These are phyloP conservation scores for Odonthalia washingtoniensis DNA, from an alignment of 31 red algal genomes.

Conservation along the genomic window DNA sequence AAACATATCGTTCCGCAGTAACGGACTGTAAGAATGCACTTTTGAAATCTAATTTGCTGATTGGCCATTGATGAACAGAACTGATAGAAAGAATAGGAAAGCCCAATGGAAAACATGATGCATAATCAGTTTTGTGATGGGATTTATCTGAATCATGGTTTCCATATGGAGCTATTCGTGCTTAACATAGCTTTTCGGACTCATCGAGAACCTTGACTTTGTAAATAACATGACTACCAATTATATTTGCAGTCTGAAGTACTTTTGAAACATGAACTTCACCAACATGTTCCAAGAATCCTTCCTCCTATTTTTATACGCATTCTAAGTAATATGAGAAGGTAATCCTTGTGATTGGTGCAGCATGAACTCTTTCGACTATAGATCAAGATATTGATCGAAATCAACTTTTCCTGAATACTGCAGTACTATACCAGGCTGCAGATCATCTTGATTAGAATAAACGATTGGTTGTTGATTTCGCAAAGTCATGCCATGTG, in stretches of 20 bases:
- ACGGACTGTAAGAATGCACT: too few relatives aligned
- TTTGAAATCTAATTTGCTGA: too few relatives aligned
- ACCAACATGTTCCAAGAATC: not conserved
- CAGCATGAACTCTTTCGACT: not conserved
- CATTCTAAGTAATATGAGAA: not conserved
- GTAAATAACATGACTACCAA: not conserved
- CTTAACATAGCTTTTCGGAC: not conserved
- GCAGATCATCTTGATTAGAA: not conserved
- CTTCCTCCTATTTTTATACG: not conserved
- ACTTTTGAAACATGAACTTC: not conserved
- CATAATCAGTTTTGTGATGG: not conserved
- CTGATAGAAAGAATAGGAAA: too few relatives aligned
- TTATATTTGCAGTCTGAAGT: not conserved
- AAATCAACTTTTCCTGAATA: not conserved
- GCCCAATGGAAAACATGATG: too few relatives aligned
- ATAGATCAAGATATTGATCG: not conserved
- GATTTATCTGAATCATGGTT: not conserved
- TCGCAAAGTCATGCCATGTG: not conserved
- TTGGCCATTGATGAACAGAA: too few relatives aligned
- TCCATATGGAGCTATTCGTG: not conserved
- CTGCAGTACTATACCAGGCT: too few relatives aligned
- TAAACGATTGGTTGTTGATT: not conserved
- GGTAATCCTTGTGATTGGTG: not conserved
- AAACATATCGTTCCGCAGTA: too few relatives aligned
- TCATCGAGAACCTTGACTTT: not conserved